Base-by-base conservation (phyloP, 768 basidiomycete species). In the Chalciporus chontae region DNA sequence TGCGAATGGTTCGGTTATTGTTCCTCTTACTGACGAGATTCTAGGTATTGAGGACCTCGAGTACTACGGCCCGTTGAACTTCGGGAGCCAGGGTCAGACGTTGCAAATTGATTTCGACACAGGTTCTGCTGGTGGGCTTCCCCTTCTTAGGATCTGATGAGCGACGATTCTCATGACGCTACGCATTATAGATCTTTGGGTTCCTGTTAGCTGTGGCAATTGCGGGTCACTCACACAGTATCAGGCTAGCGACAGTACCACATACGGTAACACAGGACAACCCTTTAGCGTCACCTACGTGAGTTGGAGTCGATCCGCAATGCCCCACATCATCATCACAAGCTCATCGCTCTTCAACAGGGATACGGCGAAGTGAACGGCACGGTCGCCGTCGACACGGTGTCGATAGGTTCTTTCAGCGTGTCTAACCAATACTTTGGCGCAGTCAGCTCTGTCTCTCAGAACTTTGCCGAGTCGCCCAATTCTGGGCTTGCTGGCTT, bases 51-150 rank as follows among this genome's bases (percentile, higher is more conserved):
- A 74, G 38, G 78, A 81, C 50, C 52, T 76, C 24, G 63, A 77
- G 47, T 83, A 82, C 59, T 80, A 76, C 47, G 64, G 66, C 18
- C 29, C 37, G 5, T 46, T 84, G 41, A 31, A 54, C 5, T 71
- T 87, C 45, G 87, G 86, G 9, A 80, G 80, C 15, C 77, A 77
- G 1, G 55, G 68, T 1, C 83, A 85, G 62, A 45, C 54, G 18
- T 57, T 87, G 15, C 69, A 73, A 3, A 73, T 87, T 29, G 78
- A 84, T 62, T 69, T 87, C 54, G 86, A 88, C 63, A 87, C 85
- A 3, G 83, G 85, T 43, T 83, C 80, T 7, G 56, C 61, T 17
- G 61, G 61, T 64, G 29, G 8, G 53, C 1, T 36, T 2, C 27
- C 15, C 14, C 15, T 27, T 17, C 11, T 21, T 3, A 13, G 13